These are phyloP conservation scores for Fusarium xylarioides DNA, from an alignment of 2,329 filamentous ascomycete species.

Conservation along the genomic window DNA sequence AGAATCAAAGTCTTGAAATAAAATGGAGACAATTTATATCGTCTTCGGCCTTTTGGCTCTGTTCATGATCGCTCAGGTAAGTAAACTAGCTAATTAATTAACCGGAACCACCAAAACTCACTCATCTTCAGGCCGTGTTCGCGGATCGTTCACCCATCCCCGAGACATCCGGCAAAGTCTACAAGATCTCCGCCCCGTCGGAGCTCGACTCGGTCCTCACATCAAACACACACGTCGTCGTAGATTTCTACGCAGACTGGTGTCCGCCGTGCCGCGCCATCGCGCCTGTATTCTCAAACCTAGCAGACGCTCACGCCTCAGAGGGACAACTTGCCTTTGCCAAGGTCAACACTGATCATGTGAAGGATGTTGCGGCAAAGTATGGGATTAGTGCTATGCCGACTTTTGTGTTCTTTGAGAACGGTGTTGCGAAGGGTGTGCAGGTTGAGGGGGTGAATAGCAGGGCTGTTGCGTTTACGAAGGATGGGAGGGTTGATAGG, in stretches of 20 bases:
- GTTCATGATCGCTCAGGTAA: constrained; percentile 26
- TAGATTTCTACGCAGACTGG: constrained; percentile 90
- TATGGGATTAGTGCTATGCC: constrained; percentile 89
- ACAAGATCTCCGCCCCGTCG: constrained; percentile 42
- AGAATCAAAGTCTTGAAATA: background rate
- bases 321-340: constrained; percentile 72
- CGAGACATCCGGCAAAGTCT: constrained; percentile 52
- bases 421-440: constrained; percentile 61
- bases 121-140: constrained; percentile 18
- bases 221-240: constrained; percentile 68
- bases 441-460: constrained; percentile 34
- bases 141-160: constrained; percentile 48
- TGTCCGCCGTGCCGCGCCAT: constrained; percentile 94
- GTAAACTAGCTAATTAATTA: background rate
- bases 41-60: constrained; percentile 28
- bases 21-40: constrained; percentile 36
- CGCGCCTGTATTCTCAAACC: constrained; percentile 68
- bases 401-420: constrained; percentile 84
- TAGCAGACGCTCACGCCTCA: constrained; percentile 32
- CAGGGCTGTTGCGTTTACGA: constrained; percentile 35
- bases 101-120: constrained; percentile 1
- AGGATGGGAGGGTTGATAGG: constrained; percentile 44
- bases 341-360: constrained; percentile 89
- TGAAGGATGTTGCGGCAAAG: constrained; percentile 77
- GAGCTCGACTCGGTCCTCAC: constrained; percentile 42